Percentiles rank a stretch among this genome's conserved stretches.
Evolutionary conservation across 2,329 filamentous ascomycete species (phyloP).

Genomic region (Ophiostoma sp.): DNA sequence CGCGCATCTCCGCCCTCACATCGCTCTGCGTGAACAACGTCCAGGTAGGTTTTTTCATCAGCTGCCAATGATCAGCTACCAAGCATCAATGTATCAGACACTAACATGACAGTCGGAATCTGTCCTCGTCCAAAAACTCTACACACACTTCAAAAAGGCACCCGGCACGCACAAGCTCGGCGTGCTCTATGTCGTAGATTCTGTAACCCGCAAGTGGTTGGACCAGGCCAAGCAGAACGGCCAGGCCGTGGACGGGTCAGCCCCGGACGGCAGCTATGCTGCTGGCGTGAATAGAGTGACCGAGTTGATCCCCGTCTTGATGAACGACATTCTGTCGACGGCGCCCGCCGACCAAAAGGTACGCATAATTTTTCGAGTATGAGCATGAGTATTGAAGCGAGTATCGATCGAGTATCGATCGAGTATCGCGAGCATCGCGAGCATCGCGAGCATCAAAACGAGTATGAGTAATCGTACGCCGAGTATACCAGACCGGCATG

Average conservation of each 20-base stretch:
- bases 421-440: background rate
- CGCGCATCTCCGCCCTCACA: constrained; percentile 84
- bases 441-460: background rate
- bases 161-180: constrained; percentile 94
- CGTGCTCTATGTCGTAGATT: constrained; percentile 99
- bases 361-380: constrained; percentile 47
- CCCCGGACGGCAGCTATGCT: constrained; percentile 86
- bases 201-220: constrained; percentile 97
- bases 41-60: constrained; percentile 56
- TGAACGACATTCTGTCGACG: constrained; percentile 88
- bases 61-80: no score
- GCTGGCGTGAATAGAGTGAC: constrained; percentile 95
- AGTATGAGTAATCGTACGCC: background rate
- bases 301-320: constrained; percentile 85
- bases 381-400: background rate
- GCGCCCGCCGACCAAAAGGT: constrained; percentile 95
- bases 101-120: constrained; percentile 70
- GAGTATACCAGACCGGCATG: background rate
- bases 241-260: constrained; percentile 73
- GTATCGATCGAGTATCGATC: background rate
- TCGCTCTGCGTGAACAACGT: constrained; percentile 82
- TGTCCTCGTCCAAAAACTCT: constrained; percentile 90
- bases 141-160: constrained; percentile 93
- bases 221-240: constrained; percentile 85
- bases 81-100: background rate